Evolutionary conservation across 352 stramenopile species (phyloP), one percentile per base, ranked within the genome.

Genomic region (Phytopythium cucurbitacearum): DNA sequence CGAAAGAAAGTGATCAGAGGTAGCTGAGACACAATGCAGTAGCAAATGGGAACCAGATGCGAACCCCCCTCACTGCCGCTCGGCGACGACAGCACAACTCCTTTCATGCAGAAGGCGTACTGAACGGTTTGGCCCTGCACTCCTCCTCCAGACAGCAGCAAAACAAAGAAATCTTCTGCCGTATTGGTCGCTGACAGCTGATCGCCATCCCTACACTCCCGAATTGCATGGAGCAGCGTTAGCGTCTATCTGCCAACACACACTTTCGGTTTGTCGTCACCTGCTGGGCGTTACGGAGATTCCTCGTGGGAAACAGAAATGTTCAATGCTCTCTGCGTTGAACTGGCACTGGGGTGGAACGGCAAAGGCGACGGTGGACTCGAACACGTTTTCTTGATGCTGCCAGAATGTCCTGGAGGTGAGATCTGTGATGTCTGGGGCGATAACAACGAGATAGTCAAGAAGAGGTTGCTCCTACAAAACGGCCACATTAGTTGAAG

Each of bases 311-410:
- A 89, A 89, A 40, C 79, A 89, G 48, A 89, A 89, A 48, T 87
- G 76, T 50, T 89, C 79, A 34, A 89, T 79, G 52, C 76, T 82
- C 50, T 87, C 74, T 1, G 74, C 79, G 32, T 72, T 73, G 44
- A 87, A 87, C 69, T 89, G 79, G 39, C 69, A 69, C 39, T 85
- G 62, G 1, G 79, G 72, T n/a, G 79, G 79, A 48, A 78, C 73
- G 4, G 76, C 74, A 39, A 89, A 89, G 38, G 71, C 74, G 5
- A 87, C 66, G 3, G 67, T 84, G 1, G 79, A 65, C 42, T 86
- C 73, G 39, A 74, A 87, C 9, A 81, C 59, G 43, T 74, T 71
- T 34, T 74, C 57, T 39, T 71, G 48, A 34, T 65, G 56, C 11
- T 67, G 71, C 72, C 69, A 73, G 45, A 65, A 76, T 40, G 73